A percentile compares a stretch with the other conserved stretches of the same genome.
Conservation (phyloP, 2,329 filamentous ascomycete genomes). For the Fusarium abutilonis region DNA sequence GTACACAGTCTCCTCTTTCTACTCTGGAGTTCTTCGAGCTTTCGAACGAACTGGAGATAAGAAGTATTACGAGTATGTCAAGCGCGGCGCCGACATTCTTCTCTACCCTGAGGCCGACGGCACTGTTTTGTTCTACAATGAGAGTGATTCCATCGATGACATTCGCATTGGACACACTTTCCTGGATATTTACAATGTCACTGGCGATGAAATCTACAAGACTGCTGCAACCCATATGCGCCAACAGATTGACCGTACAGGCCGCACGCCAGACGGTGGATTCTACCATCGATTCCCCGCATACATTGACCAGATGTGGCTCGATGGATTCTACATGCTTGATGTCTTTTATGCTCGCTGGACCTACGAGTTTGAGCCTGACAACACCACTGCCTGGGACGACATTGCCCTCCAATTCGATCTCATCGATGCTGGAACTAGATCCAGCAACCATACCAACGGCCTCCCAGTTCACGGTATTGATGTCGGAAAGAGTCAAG, state of each 20-base stretch:
- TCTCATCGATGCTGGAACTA: slow-evolving; percentile 21
- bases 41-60: slow-evolving; percentile 39
- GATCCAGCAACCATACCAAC: slow-evolving; percentile 12
- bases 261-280: slow-evolving; percentile 28
- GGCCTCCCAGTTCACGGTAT: slow-evolving; percentile 31
- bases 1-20: slow-evolving; percentile 38
- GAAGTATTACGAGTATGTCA: slow-evolving; percentile 42
- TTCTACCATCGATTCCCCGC: slow-evolving; percentile 39
- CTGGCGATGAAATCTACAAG: slow-evolving; percentile 30
- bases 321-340: slow-evolving; percentile 36
- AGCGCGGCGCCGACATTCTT: slow-evolving; percentile 37
- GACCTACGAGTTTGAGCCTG: slow-evolving; percentile 31
- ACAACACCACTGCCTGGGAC: slow-evolving; percentile 36
- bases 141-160: slow-evolving; percentile 33
- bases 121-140: slow-evolving; percentile 32
- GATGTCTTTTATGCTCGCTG: slow-evolving; percentile 37
- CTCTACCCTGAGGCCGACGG: slow-evolving; percentile 40
- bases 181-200: slow-evolving; percentile 29
- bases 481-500: slow-evolving; percentile 27
- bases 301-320: slow-evolving; percentile 42
- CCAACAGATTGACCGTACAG: slow-evolving; percentile 29
- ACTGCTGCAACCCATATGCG: slow-evolving; percentile 25
- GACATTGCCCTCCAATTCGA: slow-evolving; percentile 35
- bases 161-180: slow-evolving; percentile 33
- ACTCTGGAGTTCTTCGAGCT: slow-evolving; percentile 25